Base-by-base conservation (phyloP, 805 yeast genomes). In the Myxozyma kluyveri region DNA sequence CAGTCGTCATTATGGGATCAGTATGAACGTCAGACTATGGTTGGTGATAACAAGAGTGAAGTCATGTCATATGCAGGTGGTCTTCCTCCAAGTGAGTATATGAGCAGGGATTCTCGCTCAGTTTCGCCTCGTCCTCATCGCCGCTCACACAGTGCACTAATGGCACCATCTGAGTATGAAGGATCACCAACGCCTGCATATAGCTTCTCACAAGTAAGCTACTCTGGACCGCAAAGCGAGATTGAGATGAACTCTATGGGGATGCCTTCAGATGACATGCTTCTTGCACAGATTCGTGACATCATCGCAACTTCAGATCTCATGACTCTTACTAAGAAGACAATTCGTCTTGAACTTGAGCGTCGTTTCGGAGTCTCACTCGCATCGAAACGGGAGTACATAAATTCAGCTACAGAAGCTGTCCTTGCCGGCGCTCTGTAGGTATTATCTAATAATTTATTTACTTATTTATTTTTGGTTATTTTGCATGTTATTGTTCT, bases 1-100 rank as follows among this genome's bases (percentile, higher is more conserved):
- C 81, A 79, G 63, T 70, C 80, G 42, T 81, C 77, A 47, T 66
- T 75, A 32, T 72, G 77, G 67, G 68, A 63, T 29, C 57, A 55
- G 40, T 36, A 60, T 40, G 43, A 52, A 45, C 24, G 41, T 22
- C 56, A 52, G 45, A 52, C 59, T 6, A 41, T 40, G 36, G 42
- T 26, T 17, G 43, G 36, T 2, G 59, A 55, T 24, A n/a, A 19
- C 3, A 44, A 48, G 50, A 41, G 45, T 27, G 56, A 55, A 27
- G 27, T 36, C 4, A 53, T 22, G 21, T 47, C 59, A 2, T 40
- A 19, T 22, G 19, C 32, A 10, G 29, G 31, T 18, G 45, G 52
- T 10, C 35, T 51, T 19, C 48, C 59, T 18, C 45, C 45, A 21
- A 39, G 47, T 22, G 58, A 50, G 7, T 50, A 31, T 24, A 9